Base-by-base conservation (phyloP, 495 filamentous ascomycete species). In the Hyaloscypha finlandica region DNA sequence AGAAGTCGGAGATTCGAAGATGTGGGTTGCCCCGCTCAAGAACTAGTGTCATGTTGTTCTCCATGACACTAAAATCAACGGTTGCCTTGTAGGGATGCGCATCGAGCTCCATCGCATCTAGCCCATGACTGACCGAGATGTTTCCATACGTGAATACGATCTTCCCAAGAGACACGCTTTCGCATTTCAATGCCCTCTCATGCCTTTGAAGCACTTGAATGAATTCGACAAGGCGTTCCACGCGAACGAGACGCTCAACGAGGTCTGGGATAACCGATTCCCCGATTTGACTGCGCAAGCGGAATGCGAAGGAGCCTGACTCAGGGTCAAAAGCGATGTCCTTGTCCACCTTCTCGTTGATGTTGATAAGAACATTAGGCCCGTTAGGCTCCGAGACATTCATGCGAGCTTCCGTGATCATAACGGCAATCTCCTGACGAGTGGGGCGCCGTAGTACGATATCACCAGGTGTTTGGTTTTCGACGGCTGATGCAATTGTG, bases 11-110 rank as follows among this genome's bases (percentile, higher is more conserved):
- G 22, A 93, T 87, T 19, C 90, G 86, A 54, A 89, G 80, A 74
- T 97, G 93, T 0, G 94, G 94, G 68, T 92, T 96, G 16, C 80
- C 80, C 25, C 73, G 72, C 25, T 89, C 84, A 29, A 98, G 79
- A 14, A 71, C 65, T 12, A 92, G 68, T n/a, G 77, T 68, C 72
- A 86, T 81, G 5, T 69, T 58, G 35, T 68, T 72, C 35, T 64
- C 66, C 31, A 48, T 30, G 54, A 51, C 70, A 31, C 39, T 19
- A 77, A 81, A 71, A 64, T 80, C 79, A 74, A 84, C 42, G 57
- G 71, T 74, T 65, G 53, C 71, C 70, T 9, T 74, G 57, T 67
- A 74, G 56, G 55, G 74, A 42, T 31, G 63, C 55, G 57, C 30
- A 6, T 68, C 61, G 30, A 52, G 3, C 35, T 67, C 66, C 48